Percentiles rank a stretch among this genome's conserved stretches.
Conservation (phyloP, 225 moss, liverwort and hornwort genomes). For the Pseudisothecium myosuroides region DNA sequence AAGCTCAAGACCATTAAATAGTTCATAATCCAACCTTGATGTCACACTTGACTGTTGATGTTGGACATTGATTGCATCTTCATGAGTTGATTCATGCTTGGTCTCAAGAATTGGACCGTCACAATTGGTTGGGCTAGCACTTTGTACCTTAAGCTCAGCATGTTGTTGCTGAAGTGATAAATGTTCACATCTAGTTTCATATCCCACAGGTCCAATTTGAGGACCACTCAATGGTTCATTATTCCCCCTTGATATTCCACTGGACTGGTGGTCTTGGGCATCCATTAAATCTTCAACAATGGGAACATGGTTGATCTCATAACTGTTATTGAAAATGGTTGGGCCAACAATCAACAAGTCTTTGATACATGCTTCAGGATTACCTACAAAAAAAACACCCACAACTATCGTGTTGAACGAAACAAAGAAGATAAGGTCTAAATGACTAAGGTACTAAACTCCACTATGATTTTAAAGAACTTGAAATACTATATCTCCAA, state of each 20-base stretch:
- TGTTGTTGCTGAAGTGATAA: neutral
- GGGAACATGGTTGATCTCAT: neutral
- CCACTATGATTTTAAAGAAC: too few relatives aligned
- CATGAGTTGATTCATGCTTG: neutral
- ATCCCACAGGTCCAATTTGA: neutral
- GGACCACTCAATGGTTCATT: neutral
- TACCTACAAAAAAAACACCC: neutral
- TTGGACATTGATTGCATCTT: neutral
- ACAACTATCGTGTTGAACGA: neutral
- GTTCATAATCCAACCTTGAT: neutral
- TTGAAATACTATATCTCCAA: too few relatives aligned
- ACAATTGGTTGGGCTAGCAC: accelerated
- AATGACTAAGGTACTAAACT: neutral
- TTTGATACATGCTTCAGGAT: accelerated
- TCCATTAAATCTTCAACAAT: neutral
- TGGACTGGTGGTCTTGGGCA: accelerated
- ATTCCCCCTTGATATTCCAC: neutral
- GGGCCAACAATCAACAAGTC: accelerated
- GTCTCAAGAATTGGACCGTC: neutral
- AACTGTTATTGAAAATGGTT: neutral
- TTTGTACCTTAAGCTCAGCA: accelerated
- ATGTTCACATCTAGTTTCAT: neutral
- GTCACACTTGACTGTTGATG: neutral
- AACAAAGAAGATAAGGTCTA: neutral
- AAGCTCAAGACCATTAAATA: neutral